Conservation (phyloP, 2,329 filamentous ascomycete species). For the Aureobasidium melanogenum region DNA sequence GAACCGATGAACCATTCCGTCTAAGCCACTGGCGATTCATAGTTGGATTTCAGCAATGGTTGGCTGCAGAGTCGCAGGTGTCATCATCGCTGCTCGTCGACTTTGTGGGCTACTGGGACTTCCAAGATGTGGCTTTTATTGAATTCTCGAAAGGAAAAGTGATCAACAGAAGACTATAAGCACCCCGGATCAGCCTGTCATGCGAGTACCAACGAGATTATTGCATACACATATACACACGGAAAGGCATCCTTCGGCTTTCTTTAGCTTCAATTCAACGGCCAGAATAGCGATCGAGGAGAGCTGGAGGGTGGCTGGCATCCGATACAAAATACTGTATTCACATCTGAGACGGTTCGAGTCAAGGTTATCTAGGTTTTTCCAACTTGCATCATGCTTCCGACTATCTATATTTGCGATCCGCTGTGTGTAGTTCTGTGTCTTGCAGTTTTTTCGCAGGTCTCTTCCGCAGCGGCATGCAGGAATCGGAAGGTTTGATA, state of each 20-base stretch:
- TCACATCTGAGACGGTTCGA: not conserved
- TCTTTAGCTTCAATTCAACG: not conserved
- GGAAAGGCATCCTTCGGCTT: not conserved
- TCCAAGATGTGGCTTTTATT: constrained; percentile 6
- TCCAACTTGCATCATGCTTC: not conserved
- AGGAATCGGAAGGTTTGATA: constrained; percentile 6
- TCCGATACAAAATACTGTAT: not conserved
- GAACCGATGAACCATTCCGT: not conserved
- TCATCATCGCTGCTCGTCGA: not conserved
- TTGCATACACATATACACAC: not conserved
- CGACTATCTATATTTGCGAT: not conserved
- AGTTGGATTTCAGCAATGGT: not conserved
- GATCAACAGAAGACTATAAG: not conserved
- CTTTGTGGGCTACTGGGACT: not conserved
- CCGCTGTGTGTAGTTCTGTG: not conserved
- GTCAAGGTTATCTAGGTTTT: not conserved
- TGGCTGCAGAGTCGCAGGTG: not conserved
- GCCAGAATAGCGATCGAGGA: not conserved
- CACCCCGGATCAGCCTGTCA: not conserved
- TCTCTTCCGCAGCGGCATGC: not conserved
- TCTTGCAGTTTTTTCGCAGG: not conserved
- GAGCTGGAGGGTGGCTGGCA: not conserved
- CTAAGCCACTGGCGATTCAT: not conserved
- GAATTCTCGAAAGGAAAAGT: not conserved
- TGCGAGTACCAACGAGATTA: not conserved